Evolutionary conservation across 352 stramenopile species (phyloP).

Genomic region (Globisporangium takayamanum): DNA sequence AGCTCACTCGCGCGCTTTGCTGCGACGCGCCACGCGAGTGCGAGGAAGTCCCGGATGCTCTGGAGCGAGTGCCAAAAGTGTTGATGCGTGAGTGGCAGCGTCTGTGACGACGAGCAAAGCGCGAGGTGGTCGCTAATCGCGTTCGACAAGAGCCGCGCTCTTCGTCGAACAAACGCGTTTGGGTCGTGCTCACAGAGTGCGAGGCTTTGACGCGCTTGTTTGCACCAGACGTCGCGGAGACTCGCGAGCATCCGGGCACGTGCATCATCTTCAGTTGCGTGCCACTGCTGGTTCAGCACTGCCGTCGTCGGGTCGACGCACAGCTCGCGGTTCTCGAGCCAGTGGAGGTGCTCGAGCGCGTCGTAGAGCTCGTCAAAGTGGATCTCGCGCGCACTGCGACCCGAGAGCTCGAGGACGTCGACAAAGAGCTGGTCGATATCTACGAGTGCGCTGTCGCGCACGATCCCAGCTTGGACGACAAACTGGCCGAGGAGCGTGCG

Average conservation of each 20-base stretch:
- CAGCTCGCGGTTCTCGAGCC: constrained; percentile 25
- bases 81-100: not conserved
- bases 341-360: constrained; percentile 20
- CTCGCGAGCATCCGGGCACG: constrained; percentile 1
- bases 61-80: constrained; percentile 18
- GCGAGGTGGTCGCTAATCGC: constrained; percentile 18
- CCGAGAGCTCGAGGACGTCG: constrained; percentile 18
- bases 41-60: constrained; percentile 33
- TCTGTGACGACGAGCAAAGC: not conserved
- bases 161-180: constrained; percentile 39
- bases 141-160: constrained; percentile 16
- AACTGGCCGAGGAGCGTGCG: constrained; percentile 31
- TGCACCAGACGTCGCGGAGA: constrained; percentile 28
- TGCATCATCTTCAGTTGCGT: constrained; percentile 1
- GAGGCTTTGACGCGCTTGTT: constrained; percentile 25
- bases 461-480: constrained; percentile 30
- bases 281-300: constrained; percentile 14
- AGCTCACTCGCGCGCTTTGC: constrained; percentile 19
- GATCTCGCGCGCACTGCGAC: constrained; percentile 21
- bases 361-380: constrained; percentile 34
- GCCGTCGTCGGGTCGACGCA: constrained; percentile 16
- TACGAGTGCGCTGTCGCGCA: constrained; percentile 18
- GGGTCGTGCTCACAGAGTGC: constrained; percentile 45
- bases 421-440: constrained; percentile 44
- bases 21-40: constrained; percentile 35